phyloP scores from a whole-genome alignment of 129 eudicot genomes.

The Centaurea solstitialis region DNA sequence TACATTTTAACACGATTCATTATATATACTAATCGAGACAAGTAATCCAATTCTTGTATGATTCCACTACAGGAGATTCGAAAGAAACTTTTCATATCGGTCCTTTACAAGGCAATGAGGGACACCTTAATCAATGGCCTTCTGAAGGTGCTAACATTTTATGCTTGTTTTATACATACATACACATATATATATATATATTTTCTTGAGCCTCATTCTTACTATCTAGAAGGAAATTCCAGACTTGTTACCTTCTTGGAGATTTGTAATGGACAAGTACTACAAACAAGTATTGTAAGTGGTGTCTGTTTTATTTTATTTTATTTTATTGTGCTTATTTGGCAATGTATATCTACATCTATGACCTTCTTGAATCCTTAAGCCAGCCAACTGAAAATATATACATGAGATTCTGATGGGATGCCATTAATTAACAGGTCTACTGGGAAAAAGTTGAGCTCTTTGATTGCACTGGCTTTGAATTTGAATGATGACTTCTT shows the following conservation, averaged over 20 bases:
- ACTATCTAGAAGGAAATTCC: slow-evolving; percentile 22
- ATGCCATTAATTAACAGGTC: slow-evolving; percentile 33
- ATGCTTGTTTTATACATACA: no score
- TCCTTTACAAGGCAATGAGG: slow-evolving; percentile 43
- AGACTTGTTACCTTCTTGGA: slow-evolving; percentile 79
- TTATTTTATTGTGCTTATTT: background rate
- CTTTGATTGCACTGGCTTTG: slow-evolving; percentile 42
- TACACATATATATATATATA: no score
- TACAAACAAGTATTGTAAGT: slow-evolving; percentile 58
- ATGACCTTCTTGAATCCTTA: background rate
- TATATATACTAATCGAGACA: no score
- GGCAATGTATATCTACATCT: background rate
- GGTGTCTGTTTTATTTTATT: background rate
- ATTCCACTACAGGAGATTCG: slow-evolving; percentile 58
- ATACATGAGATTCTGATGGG: background rate
- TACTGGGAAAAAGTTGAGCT: slow-evolving; percentile 48
- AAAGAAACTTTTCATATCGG: slow-evolving; percentile 78
- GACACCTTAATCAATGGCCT: slow-evolving; percentile 72
- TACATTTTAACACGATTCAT: no score
- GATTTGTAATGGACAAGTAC: slow-evolving; percentile 62
- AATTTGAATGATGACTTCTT: slow-evolving; percentile 33
- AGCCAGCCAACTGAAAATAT: background rate
- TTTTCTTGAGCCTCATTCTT: slow-evolving; percentile 13
- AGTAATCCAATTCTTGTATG: background rate
- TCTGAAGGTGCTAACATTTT: slow-evolving; percentile 48